A percentile compares a stretch with the other conserved stretches of the same genome.
These are phyloP conservation scores for Amaranthus hypochondriacus DNA, from an alignment of 148 eudicot genomes.

Conservation along the genomic window DNA sequence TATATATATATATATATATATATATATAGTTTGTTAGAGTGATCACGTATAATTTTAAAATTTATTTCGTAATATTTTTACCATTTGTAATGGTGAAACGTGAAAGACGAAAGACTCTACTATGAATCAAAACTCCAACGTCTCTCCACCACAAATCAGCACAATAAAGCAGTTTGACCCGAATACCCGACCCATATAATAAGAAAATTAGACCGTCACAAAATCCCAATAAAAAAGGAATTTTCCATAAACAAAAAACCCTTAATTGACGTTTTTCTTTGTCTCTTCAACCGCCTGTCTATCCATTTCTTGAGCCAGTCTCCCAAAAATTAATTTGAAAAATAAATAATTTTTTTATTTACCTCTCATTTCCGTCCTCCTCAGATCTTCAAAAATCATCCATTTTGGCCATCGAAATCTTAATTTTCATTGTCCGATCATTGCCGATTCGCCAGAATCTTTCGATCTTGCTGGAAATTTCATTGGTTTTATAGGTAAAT, in stretches of 20 bases:
- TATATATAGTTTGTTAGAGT: too few relatives aligned
- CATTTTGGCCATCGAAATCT: slow-evolving; percentile 13
- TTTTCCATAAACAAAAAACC: background rate
- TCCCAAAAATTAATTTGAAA: background rate
- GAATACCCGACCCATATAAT: too few relatives aligned
- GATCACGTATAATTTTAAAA: too few relatives aligned
- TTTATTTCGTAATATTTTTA: too few relatives aligned
- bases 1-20: too few relatives aligned
- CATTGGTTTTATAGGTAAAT: background rate
- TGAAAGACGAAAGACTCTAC: too few relatives aligned
- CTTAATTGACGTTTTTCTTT: background rate
- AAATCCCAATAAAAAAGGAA: background rate
- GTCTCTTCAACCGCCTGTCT: slow-evolving; percentile 2
- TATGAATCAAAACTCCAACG: too few relatives aligned
- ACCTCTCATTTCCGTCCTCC: slow-evolving; percentile 8
- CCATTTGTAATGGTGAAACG: too few relatives aligned
- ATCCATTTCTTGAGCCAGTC: background rate
- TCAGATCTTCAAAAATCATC: slow-evolving; percentile 28
- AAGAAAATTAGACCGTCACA: background rate
- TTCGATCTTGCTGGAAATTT: slow-evolving; percentile 7
- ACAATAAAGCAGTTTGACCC: too few relatives aligned
- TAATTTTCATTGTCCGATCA: slow-evolving; percentile 19
- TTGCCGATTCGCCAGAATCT: slow-evolving; percentile 9
- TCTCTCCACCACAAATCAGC: too few relatives aligned
- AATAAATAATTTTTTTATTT: background rate